A percentile compares a stretch with the other conserved stretches of the same genome.
These are phyloP conservation scores for Raffaelea arxii DNA, from an alignment of 2,329 filamentous ascomycete species.

Conservation along the genomic window DNA sequence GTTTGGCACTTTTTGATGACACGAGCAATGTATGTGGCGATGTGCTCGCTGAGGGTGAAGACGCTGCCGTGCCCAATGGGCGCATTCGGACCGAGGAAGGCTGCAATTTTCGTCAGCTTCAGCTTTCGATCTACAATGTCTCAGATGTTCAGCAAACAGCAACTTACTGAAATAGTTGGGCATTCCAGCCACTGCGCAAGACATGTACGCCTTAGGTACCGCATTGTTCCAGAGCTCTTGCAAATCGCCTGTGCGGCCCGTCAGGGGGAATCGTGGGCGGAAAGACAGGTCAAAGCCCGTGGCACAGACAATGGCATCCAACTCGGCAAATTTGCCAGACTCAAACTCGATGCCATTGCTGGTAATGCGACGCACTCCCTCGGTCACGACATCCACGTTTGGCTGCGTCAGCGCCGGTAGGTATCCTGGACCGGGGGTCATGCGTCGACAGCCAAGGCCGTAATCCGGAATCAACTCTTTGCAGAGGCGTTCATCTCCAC, in stretches of 20 bases:
- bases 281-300: constrained; percentile 48
- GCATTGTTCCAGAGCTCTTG: constrained; percentile 35
- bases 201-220: constrained; percentile 41
- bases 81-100: constrained; percentile 41
- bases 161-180: constrained; percentile 46
- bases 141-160: not conserved
- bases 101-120: constrained; percentile 17
- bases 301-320: constrained; percentile 49
- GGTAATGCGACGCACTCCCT: constrained; percentile 34
- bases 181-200: constrained; percentile 38
- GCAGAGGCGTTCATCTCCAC: constrained; percentile 39
- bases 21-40: constrained; percentile 40
- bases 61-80: constrained; percentile 41
- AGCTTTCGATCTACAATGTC: not conserved
- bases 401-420: constrained; percentile 33
- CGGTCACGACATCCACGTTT: constrained; percentile 38
- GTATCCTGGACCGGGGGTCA: constrained; percentile 42
- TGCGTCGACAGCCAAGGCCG: constrained; percentile 35
- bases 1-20: constrained; percentile 39
- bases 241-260: constrained; percentile 39
- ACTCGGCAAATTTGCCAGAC: constrained; percentile 36
- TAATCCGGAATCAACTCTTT: constrained; percentile 40
- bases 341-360: constrained; percentile 37
- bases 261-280: constrained; percentile 38
- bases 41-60: constrained; percentile 41